A percentile compares a stretch with the other conserved stretches of the same genome.
These are phyloP conservation scores for Fusarium nurragi DNA, from an alignment of 2,329 filamentous ascomycete genomes.

Conservation along the genomic window DNA sequence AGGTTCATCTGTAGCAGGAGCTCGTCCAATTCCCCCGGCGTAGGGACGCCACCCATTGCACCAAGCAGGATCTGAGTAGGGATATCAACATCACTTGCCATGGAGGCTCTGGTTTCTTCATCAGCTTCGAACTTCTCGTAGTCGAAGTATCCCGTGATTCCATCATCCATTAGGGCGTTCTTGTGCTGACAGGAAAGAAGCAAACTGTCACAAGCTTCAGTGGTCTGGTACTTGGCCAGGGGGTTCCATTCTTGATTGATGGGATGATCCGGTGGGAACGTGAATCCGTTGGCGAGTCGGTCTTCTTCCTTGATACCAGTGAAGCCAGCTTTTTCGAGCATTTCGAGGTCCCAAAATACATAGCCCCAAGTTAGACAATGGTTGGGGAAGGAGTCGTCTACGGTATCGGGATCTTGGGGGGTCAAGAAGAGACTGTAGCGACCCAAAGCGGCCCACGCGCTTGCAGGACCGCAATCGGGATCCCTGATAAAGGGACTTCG, in stretches of 20 bases:
- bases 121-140: neutral
- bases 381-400: neutral
- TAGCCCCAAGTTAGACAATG: slow-evolving; percentile 2
- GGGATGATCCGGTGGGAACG: neutral
- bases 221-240: neutral
- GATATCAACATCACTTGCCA: neutral
- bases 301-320: neutral
- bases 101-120: neutral
- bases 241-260: neutral
- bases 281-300: neutral
- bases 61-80: neutral
- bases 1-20: neutral
- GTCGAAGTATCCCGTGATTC: slow-evolving; percentile 9
- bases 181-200: neutral
- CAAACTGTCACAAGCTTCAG: neutral
- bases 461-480: neutral
- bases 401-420: neutral
- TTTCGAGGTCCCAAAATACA: slow-evolving; percentile 19
- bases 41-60: neutral
- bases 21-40: neutral
- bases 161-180: neutral
- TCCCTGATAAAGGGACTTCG: slow-evolving; percentile 20
- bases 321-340: slow-evolving; percentile 2
- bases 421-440: neutral
- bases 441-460: neutral